Evolutionary conservation across 176 grass and related monocot genomes (phyloP), one percentile per base, ranked within the genome.

Genomic region (Bothriochloa decipiens): DNA sequence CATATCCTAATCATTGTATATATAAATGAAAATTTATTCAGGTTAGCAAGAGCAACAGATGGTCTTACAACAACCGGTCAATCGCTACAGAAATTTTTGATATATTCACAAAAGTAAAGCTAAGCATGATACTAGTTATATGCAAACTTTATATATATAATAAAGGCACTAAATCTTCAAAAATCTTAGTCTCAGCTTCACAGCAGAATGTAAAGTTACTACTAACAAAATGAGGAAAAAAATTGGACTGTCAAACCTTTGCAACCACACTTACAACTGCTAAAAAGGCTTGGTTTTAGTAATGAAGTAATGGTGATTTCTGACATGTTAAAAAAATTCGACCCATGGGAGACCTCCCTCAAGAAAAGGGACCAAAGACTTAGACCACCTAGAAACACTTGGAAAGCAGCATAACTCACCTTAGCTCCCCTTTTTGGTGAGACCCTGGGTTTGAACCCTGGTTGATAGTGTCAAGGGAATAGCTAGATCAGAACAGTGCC

Each of bases 1-100:
- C 23, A 46, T 28, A 29, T 46, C 13, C 42, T 46, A 42, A 46
- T 26, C 41, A 27, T 46, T 15, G 12, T 46, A 46, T 46, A 27
- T 11, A 72, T 72, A 72, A 72, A 72, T 72, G 41, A 16, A 13
- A 70, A 70, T 14, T 72, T 26, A 46, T 70, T 23, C 22, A 42
- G 43, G 42, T 50, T 29, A 75, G 47, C 27, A 33, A 55, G 47
- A 55, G 5, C 28, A 53, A 55, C 26, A 75, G 45, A 52, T 74
- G 7, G 27, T 52, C 11, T 52, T 74, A 32, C 1, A 74, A 20
- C 0, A 0, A 52, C 26, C 26, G 60, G 64, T 65, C 28, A 65
- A 45, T 29, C 45, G 9, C 15, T 5, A 45, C 39, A 18, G 17
- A 7, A 66, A 47, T 42, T 49, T 33, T n/a, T 65, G 64, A 32